Evolutionary conservation across 805 yeast genomes (phyloP).

Genomic region (Kazachstania taianensis): DNA sequence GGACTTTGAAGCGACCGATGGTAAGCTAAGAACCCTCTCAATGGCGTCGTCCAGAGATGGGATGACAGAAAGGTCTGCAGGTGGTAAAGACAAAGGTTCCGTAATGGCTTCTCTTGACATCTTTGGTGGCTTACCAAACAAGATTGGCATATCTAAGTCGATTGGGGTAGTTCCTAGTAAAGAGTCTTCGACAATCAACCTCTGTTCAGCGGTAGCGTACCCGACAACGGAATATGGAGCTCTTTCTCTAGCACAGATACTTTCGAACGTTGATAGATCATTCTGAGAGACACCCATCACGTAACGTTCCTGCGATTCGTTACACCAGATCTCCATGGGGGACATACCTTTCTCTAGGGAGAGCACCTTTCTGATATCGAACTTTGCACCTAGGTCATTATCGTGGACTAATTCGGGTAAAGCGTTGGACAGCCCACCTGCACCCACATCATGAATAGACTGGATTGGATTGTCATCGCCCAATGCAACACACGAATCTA

Average conservation of each 20-base stretch:
- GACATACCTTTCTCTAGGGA: conserved; percentile 96
- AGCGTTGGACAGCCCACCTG: conserved; percentile 97
- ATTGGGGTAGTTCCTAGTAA: conserved; percentile 77
- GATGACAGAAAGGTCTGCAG: conserved; percentile 28
- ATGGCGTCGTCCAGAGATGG: conserved; percentile 53
- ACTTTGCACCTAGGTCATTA: conserved; percentile 87
- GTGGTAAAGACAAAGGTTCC: conserved; percentile 41
- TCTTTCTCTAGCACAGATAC: conserved; percentile 87
- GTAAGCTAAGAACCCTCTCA: conserved; percentile 73
- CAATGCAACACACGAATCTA: conserved; percentile 82
- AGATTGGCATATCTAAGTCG: conserved; percentile 87
- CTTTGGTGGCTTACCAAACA: conserved; percentile 96
- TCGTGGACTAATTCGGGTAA: conserved; percentile 96
- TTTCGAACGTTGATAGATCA: conserved; percentile 59
- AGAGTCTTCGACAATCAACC: conserved; percentile 71
- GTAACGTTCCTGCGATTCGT: conserved; percentile 97
- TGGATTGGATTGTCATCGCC: conserved; percentile 76
- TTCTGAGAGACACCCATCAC: conserved; percentile 84
- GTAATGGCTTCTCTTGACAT: conserved; percentile 71
- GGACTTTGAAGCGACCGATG: conserved; percentile 90
- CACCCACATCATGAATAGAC: conserved; percentile 97
- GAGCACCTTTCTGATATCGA: conserved; percentile 83
- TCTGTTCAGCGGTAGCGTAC: conserved; percentile 77
- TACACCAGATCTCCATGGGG: conserved; percentile 99
- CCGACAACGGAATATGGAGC: conserved; percentile 96